Percentiles rank a stretch among this genome's conserved stretches.
phyloP scores from a whole-genome alignment of 768 basidiomycete genomes.

The Russula dissimulans region DNA sequence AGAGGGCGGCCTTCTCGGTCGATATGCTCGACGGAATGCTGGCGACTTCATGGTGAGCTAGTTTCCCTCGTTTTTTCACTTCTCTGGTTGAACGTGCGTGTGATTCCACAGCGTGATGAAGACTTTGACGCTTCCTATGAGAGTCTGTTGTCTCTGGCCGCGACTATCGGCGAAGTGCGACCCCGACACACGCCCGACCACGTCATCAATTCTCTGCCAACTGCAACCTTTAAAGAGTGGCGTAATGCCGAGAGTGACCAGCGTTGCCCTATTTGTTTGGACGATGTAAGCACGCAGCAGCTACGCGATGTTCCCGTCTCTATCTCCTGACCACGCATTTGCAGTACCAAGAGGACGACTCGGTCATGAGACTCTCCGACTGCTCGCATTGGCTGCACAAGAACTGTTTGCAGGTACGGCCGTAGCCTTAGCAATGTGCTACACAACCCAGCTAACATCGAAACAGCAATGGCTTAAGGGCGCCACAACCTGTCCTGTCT shows the following conservation, averaged over 20 bases:
- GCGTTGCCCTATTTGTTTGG: conserved; percentile 77
- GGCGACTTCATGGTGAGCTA: conserved; percentile 47
- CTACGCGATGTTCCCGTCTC: neutral
- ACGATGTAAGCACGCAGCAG: conserved; percentile 49
- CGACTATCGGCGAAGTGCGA: conserved; percentile 57
- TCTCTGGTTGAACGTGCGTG: conserved; percentile 5
- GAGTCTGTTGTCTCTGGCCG: conserved; percentile 47
- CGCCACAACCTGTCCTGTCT: conserved; percentile 74
- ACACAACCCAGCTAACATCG: conserved; percentile 6
- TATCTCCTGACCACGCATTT: conserved; percentile 5
- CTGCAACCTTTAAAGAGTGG: conserved; percentile 61
- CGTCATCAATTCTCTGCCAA: conserved; percentile 51
- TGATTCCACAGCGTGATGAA: conserved; percentile 52
- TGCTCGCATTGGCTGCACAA: conserved; percentile 80
- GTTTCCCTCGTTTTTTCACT: neutral
- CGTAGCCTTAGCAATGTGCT: neutral
- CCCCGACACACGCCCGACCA: conserved; percentile 55
- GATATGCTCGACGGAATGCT: conserved; percentile 15
- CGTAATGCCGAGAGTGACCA: conserved; percentile 50
- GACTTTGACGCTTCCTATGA: conserved; percentile 74
- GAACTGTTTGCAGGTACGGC: conserved; percentile 60
- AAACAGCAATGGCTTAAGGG: conserved; percentile 70
- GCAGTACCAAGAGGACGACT: conserved; percentile 57
- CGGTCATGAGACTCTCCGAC: conserved; percentile 53
- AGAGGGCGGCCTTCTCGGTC: conserved; percentile 2